Evolutionary conservation across 2,329 filamentous ascomycete species (phyloP), one percentile per base, ranked within the genome.

Genomic region (Aspergillus texensis): DNA sequence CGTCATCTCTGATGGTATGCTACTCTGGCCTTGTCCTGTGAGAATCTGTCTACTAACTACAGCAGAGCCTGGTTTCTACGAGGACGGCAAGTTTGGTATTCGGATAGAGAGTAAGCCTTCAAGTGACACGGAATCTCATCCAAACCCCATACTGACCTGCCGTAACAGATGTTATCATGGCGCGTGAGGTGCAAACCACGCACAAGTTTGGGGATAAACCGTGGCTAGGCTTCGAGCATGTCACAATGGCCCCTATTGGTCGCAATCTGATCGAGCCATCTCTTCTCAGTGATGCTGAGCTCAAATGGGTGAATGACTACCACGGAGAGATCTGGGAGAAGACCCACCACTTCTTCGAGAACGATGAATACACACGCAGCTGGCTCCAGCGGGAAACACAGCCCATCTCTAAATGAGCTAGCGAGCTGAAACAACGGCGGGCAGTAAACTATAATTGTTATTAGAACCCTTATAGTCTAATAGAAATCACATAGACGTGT

Each of bases 221-320:
- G 2, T 99, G 92, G 80, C 83, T 98, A 41, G 93, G 94, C 4
- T 99, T 99, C 70, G 94, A 99, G 81, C 92, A 96, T 78, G 93
- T 98, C 68, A 99, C 95, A 0, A 93, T 99, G 93, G 93, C 94
- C 21, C 95, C 95, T 0, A 93, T 97, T 79, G 97, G 94, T 80
- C 87, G 89, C 65, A 97, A 93, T 65, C 82, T 99, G 67, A 93
- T 97, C 67, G 91, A 98, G 71, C 81, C 85, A 60, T 83, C 76
- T 58, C 82, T 97, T 39, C 80, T 99, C 69, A 93, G 89, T 0
- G 81, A 83, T 5, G 83, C 82, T 14, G 95, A 99, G 81, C 91
- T 90, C 80, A 80, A 86, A 65, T 99, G 94, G 92, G 80, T 99
- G 69, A 96, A 98, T 72, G 84, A 88, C 48, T 96, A 96, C 76